Conservation (phyloP, 2,329 filamentous ascomycete species). For the Amauroascus verrucosus region DNA sequence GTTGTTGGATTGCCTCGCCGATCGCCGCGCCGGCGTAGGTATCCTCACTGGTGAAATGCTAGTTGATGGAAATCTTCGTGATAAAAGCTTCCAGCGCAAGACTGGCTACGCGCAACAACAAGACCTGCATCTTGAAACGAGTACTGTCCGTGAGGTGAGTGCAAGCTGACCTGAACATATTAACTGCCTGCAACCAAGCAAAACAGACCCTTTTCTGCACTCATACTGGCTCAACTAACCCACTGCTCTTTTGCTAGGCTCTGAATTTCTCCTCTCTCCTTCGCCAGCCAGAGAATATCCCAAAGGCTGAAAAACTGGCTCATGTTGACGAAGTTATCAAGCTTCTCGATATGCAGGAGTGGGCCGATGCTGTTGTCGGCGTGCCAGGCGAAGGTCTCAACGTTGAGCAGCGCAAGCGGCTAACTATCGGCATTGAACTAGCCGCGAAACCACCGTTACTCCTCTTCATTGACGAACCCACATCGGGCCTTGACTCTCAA, state of each 20-base stretch:
- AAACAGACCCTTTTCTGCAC: neutral
- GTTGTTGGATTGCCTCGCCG: constrained; percentile 73
- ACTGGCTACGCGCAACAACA: constrained; percentile 60
- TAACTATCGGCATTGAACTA: constrained; percentile 64
- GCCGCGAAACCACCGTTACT: constrained; percentile 82
- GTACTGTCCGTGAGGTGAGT: constrained; percentile 64
- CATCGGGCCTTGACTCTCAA: constrained; percentile 50
- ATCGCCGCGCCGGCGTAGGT: constrained; percentile 68
- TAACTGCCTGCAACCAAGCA: neutral
- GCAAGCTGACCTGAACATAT: neutral
- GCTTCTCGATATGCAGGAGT: constrained; percentile 79
- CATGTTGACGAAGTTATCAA: constrained; percentile 89
- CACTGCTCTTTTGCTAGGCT: constrained; percentile 36
- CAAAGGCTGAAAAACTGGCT: constrained; percentile 64
- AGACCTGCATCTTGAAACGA: constrained; percentile 74
- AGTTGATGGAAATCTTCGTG: constrained; percentile 61
- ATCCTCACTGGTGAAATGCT: constrained; percentile 79
- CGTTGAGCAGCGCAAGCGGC: constrained; percentile 59
- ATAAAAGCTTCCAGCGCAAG: constrained; percentile 69
- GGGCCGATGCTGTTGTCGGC: constrained; percentile 82
- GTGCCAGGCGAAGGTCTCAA: constrained; percentile 70
- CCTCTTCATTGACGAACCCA: constrained; percentile 89
- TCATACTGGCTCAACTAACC: too few species aligned
- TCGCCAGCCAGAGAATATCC: constrained; percentile 64
- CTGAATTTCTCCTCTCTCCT: constrained; percentile 77